Conservation (phyloP, 306 rosid genomes). For the Castanopsis chinensis region DNA sequence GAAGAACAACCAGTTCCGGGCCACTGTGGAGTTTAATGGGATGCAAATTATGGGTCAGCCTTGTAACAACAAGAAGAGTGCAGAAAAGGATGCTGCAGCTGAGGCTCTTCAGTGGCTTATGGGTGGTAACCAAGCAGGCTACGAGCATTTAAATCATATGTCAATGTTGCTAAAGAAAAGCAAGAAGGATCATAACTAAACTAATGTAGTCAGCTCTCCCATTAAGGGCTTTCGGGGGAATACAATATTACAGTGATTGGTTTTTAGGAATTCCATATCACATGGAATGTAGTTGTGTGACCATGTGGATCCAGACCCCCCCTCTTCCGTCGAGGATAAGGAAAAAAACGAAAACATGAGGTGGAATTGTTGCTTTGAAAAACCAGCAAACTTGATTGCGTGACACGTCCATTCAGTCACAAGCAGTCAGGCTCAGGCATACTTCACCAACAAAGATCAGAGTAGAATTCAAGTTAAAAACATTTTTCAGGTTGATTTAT, state of each 20-base stretch:
- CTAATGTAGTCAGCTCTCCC: neutral
- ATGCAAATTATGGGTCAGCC: conserved; percentile 81
- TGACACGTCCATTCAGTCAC: neutral
- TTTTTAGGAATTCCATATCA: conserved; percentile 4
- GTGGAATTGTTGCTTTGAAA: neutral
- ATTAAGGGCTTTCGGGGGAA: neutral
- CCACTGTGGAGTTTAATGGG: conserved; percentile 76
- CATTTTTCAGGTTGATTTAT: neutral
- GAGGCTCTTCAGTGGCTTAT: conserved; percentile 89
- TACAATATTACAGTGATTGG: neutral
- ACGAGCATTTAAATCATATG: conserved; percentile 59
- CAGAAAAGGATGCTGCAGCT: conserved; percentile 95
- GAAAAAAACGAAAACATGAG: neutral
- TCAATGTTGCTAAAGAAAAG: conserved; percentile 81
- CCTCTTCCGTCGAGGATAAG: neutral
- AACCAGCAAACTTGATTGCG: neutral
- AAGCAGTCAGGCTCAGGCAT: neutral
- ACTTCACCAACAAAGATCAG: neutral
- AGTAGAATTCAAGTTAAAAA: conserved; percentile 6
- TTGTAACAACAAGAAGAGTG: conserved; percentile 83
- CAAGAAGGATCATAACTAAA: conserved; percentile 63
- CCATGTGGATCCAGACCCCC: neutral
- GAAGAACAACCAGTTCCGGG: conserved; percentile 60
- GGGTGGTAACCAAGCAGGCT: conserved; percentile 57
- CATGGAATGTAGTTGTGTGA: neutral